phyloP scores from a whole-genome alignment of 371 early-diverging fungal species.

The Syncephalastrum sp. region DNA sequence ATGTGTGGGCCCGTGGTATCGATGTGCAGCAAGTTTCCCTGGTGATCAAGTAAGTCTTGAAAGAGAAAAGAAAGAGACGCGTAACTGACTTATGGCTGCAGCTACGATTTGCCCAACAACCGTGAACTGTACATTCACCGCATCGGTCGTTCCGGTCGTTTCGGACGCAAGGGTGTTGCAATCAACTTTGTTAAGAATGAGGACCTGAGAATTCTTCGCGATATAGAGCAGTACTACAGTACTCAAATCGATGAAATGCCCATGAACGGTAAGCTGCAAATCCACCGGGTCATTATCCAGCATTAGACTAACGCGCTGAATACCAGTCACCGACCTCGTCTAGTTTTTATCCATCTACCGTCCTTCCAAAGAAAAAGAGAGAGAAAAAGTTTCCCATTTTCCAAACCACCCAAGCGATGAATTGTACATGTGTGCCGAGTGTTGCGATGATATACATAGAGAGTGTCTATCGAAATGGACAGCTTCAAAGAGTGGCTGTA shows the following conservation, averaged over 20 bases:
- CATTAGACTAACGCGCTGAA: not conserved
- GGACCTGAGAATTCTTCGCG: slow-evolving; percentile 82
- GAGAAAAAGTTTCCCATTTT: too few relatives aligned
- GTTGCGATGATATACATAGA: too few relatives aligned
- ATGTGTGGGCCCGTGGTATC: slow-evolving; percentile 96
- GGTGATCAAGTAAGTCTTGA: slow-evolving; percentile 61
- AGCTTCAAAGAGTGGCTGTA: too few relatives aligned
- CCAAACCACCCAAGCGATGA: too few relatives aligned
- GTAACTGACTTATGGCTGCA: slow-evolving; percentile 25
- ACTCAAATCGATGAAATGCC: slow-evolving; percentile 98
- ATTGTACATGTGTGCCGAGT: too few relatives aligned
- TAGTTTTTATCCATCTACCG: slow-evolving; percentile 2
- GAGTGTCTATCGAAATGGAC: too few relatives aligned
- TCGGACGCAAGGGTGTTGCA: slow-evolving; percentile 98
- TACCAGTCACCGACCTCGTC: slow-evolving; percentile 24
- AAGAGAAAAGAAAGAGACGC: not conserved
- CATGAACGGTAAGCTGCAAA: slow-evolving; percentile 59
- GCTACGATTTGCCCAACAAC: slow-evolving; percentile 95
- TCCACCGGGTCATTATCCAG: not conserved
- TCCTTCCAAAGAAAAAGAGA: too few relatives aligned
- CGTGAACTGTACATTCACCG: slow-evolving; percentile 95
- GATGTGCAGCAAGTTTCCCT: slow-evolving; percentile 98
- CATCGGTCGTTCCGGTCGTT: slow-evolving; percentile 98
- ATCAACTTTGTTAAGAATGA: slow-evolving; percentile 96
- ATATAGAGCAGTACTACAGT: slow-evolving; percentile 92